Evolutionary conservation across 352 stramenopile species (phyloP), one percentile per base, ranked within the genome.

Genomic region (Globisporangium ultimum): DNA sequence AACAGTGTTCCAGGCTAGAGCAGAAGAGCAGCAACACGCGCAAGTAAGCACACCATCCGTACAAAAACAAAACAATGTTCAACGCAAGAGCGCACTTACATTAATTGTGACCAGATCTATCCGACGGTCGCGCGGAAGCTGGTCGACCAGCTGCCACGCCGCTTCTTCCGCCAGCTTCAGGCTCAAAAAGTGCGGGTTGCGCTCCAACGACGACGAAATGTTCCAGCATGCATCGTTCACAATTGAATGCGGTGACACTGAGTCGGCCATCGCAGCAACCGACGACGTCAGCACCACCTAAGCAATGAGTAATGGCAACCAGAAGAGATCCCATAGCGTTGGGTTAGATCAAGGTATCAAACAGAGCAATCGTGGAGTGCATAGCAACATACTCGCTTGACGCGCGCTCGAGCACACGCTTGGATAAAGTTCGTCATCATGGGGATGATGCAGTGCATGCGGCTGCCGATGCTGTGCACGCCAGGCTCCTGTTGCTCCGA

Each of bases 371-470:
- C 24, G n/a, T 51, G 22, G 14, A 42, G 51, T 22, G 14, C 47
- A 2, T 8, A 38, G 12, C 14, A 1, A 62, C 47, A 14, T 70
- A 80, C 86, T 21, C 85, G 70, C 72, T 94, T 93, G 41, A 94
- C 76, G 46, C 84, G 80, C 5, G 81, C 71, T 12, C 87, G 81
- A 14, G 86, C 83, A 59, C 87, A 96, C 0, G 87, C 84, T 55
- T 93, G 85, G 59, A 96, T 93, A 54, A 96, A 96, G 67, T 96
- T 96, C 13, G 85, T 94, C 87, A 96, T 96, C 85, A 96, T 96
- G 13, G 87, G 87, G 34, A 96, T 93, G 69, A 96, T 96, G 48
- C 84, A 94, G 72, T 96, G 87, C 82, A 96, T 93, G 22, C 87
- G 84, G 56, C 87, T 96, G 48, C 87, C 87, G 64, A 96, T 92